phyloP scores from a whole-genome alignment of 352 stramenopile genomes.

The Globisporangium megalacanthum region DNA sequence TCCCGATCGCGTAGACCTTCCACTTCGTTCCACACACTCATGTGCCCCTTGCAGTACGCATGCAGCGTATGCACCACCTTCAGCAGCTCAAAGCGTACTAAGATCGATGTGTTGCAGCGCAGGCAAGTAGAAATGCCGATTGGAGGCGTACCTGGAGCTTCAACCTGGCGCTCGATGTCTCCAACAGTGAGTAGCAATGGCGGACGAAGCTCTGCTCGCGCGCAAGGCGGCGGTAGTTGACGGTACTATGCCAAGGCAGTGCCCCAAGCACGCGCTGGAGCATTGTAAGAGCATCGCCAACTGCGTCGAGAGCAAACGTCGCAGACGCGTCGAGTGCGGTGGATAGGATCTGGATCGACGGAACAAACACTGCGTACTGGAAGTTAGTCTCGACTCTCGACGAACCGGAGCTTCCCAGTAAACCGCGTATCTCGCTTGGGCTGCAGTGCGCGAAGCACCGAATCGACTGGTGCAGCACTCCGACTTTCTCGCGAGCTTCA shows the following conservation, averaged over 20 bases:
- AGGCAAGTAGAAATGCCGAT: too few species aligned
- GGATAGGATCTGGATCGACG: not conserved
- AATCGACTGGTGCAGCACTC: slow-evolving; percentile 6
- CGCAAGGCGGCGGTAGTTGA: not conserved
- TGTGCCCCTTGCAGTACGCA: slow-evolving; percentile 1
- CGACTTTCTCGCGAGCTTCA: not conserved
- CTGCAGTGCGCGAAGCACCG: slow-evolving; percentile 5
- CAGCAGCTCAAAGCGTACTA: not conserved
- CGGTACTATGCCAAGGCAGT: not conserved
- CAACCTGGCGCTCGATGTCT: not conserved
- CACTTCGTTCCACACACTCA: slow-evolving; percentile 3
- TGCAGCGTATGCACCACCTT: not conserved
- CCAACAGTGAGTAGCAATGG: not conserved
- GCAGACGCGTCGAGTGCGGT: not conserved
- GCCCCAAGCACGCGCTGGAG: slow-evolving; percentile 1
- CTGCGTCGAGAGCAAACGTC: not conserved
- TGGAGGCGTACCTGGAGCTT: slow-evolving; percentile 1
- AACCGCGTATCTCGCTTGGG: not conserved
- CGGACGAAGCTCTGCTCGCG: not conserved
- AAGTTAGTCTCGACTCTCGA: slow-evolving; percentile 3
- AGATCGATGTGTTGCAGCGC: too few species aligned
- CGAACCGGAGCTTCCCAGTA: slow-evolving; percentile 1
- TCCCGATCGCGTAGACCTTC: not conserved
- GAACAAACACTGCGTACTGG: not conserved
- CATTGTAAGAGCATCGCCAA: not conserved